Evolutionary conservation across 2,329 filamentous ascomycete species (phyloP).

Genomic region (Fusarium citri): DNA sequence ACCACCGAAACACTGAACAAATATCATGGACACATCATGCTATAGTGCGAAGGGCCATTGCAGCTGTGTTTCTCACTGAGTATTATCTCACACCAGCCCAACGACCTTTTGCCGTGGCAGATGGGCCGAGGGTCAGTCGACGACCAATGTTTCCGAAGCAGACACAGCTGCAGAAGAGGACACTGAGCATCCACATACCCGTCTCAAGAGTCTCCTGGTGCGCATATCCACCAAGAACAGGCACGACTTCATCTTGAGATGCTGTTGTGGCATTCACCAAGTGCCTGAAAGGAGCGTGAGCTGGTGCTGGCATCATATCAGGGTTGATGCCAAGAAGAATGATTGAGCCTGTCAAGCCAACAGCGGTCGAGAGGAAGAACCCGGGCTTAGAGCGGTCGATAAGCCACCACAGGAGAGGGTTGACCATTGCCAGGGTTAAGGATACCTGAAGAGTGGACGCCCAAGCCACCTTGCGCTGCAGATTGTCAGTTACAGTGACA

Average conservation of each 20-base stretch:
- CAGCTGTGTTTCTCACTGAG: background rate
- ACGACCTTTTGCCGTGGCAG: slow-evolving; percentile 56
- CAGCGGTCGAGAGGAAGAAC: slow-evolving; percentile 79
- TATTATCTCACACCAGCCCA: slow-evolving; percentile 58
- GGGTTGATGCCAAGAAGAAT: slow-evolving; percentile 81
- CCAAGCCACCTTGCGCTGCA: slow-evolving; percentile 88
- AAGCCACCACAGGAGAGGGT: slow-evolving; percentile 95
- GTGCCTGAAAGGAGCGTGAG: slow-evolving; percentile 49
- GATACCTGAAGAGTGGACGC: slow-evolving; percentile 94
- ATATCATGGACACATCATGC: slow-evolving; percentile 19
- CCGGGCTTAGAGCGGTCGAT: slow-evolving; percentile 91
- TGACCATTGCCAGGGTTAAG: slow-evolving; percentile 86
- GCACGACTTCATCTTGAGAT: slow-evolving; percentile 19
- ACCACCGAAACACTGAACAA: slow-evolving; percentile 1
- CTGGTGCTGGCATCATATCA: slow-evolving; percentile 78
- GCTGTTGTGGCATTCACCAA: slow-evolving; percentile 25
- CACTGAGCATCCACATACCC: slow-evolving; percentile 90
- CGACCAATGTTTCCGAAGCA: slow-evolving; percentile 97
- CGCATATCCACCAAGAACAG: slow-evolving; percentile 63
- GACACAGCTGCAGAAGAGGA: slow-evolving; percentile 92
- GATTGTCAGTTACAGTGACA: slow-evolving; percentile 26
- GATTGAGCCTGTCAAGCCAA: slow-evolving; percentile 79
- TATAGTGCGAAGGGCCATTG: background rate
- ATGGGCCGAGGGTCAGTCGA: slow-evolving; percentile 70
- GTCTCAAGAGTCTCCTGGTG: slow-evolving; percentile 75